Evolutionary conservation across 1,139 yeast genomes (phyloP).

Genomic region (Lodderomyces margitis): DNA sequence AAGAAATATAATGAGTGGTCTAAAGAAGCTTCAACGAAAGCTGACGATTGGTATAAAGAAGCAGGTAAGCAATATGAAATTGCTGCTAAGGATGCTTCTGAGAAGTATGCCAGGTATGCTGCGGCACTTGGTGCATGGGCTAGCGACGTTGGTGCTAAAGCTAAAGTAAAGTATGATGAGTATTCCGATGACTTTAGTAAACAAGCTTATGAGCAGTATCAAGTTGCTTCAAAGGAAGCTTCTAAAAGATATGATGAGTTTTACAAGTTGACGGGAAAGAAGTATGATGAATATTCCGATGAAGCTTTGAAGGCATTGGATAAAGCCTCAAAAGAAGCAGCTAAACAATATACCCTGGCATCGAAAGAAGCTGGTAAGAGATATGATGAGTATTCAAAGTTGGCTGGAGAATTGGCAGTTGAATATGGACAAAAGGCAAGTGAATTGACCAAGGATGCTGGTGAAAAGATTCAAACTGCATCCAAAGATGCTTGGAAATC

Average conservation of each 20-base stretch:
- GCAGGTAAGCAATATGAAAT: constrained; percentile 10
- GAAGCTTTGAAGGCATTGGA: constrained; percentile 5
- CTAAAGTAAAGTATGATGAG: constrained; percentile 3
- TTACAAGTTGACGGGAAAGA: constrained; percentile 5
- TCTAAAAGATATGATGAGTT: constrained; percentile 7
- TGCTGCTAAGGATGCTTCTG: constrained; percentile 8
- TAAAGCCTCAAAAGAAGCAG: constrained; percentile 7
- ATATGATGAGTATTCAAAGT: constrained; percentile 6
- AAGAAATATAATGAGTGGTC: constrained; percentile 7
- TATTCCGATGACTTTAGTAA: constrained; percentile 5
- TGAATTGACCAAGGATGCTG: constrained; percentile 4
- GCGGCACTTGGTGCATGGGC: constrained; percentile 7
- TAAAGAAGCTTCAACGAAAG: constrained; percentile 5
- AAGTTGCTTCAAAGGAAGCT: constrained; percentile 7
- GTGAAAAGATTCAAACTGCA: constrained; percentile 5
- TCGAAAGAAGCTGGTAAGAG: constrained; percentile 6
- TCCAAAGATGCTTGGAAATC: constrained; percentile 5
- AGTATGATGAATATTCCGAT: constrained; percentile 5
- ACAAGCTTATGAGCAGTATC: constrained; percentile 6
- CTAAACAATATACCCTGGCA: constrained; percentile 6
- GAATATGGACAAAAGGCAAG: constrained; percentile 4
- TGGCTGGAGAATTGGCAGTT: constrained; percentile 5
- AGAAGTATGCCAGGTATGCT: constrained; percentile 8
- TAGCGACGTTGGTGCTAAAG: constrained; percentile 3
- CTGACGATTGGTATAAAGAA: constrained; percentile 10